phyloP scores from a whole-genome alignment of 1,284 basidiomycete genomes.

The Irpex sp. region DNA sequence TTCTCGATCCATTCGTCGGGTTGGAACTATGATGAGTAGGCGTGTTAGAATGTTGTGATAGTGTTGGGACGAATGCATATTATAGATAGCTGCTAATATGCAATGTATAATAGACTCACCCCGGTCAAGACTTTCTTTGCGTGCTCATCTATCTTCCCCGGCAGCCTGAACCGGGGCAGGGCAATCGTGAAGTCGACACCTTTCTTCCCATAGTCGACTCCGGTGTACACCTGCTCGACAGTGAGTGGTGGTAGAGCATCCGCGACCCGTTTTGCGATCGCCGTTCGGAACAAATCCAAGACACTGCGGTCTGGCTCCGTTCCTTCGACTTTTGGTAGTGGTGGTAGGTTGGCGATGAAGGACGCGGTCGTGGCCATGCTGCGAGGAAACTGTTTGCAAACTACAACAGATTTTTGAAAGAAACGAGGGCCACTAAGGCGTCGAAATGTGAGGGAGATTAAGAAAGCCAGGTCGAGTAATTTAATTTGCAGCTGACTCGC shows the following conservation, averaged over 20 bases:
- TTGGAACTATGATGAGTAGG: slow-evolving; percentile 24
- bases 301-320: slow-evolving; percentile 71
- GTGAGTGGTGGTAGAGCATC: slow-evolving; percentile 67
- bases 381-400: not conserved
- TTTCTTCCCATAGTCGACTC: slow-evolving; percentile 90
- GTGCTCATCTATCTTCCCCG: slow-evolving; percentile 79
- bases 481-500: not conserved
- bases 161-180: slow-evolving; percentile 85
- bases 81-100: not conserved
- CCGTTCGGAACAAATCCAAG: slow-evolving; percentile 82
- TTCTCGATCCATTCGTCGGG: slow-evolving; percentile 66
- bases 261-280: slow-evolving; percentile 78
- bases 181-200: slow-evolving; percentile 92
- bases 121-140: slow-evolving; percentile 72
- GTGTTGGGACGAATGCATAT: not conserved
- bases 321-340: slow-evolving; percentile 54
- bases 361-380: slow-evolving; percentile 16
- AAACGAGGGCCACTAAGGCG: not conserved
- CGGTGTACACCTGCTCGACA: slow-evolving; percentile 75
- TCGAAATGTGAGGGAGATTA: not conserved
- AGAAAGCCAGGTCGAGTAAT: not conserved
- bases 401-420: not conserved
- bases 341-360: slow-evolving; percentile 23
- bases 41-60: not conserved
- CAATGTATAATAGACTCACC: slow-evolving; percentile 41